Percentiles rank a stretch among this genome's conserved stretches.
phyloP scores from a whole-genome alignment of 1,139 yeast species.

The Zygoascus sp. region DNA sequence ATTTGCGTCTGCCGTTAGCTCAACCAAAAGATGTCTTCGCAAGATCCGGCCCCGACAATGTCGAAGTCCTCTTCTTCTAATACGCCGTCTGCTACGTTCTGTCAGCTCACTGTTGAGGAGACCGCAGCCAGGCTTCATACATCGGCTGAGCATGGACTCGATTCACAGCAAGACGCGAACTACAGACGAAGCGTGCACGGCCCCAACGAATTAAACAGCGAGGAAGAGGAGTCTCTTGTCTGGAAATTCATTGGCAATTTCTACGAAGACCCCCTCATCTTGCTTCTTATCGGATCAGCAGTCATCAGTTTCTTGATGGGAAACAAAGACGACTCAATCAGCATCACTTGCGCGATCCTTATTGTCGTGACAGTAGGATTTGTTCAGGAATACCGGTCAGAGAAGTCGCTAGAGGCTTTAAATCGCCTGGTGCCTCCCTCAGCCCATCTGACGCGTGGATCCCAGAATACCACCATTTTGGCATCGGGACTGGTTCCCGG shows the following conservation, averaged over 20 bases:
- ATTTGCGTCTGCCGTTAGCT: no score
- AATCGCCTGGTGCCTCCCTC: slow-evolving; percentile 90
- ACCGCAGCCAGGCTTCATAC: slow-evolving; percentile 61
- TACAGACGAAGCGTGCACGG: slow-evolving; percentile 75
- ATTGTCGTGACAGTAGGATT: slow-evolving; percentile 95
- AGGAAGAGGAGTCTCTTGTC: slow-evolving; percentile 69
- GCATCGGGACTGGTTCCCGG: slow-evolving; percentile 92
- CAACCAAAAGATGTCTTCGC: neutral
- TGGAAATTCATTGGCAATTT: slow-evolving; percentile 72
- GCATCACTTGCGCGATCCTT: slow-evolving; percentile 74
- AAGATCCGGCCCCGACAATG: slow-evolving; percentile 1
- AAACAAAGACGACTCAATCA: slow-evolving; percentile 85
- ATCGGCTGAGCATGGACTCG: slow-evolving; percentile 53
- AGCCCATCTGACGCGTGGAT: slow-evolving; percentile 77
- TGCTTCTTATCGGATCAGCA: slow-evolving; percentile 84
- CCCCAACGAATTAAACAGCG: slow-evolving; percentile 61
- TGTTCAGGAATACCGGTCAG: slow-evolving; percentile 93
- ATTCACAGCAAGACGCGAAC: slow-evolving; percentile 62
- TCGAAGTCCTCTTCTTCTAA: slow-evolving; percentile 5
- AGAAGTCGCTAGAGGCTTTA: slow-evolving; percentile 85
- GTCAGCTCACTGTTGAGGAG: slow-evolving; percentile 56
- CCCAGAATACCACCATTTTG: slow-evolving; percentile 62
- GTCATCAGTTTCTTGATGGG: slow-evolving; percentile 82
- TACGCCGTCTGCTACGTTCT: slow-evolving; percentile 47
- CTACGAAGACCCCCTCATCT: slow-evolving; percentile 82